These are phyloP conservation scores for Cicer bijugum DNA, from an alignment of 306 rosid species.

Conservation along the genomic window DNA sequence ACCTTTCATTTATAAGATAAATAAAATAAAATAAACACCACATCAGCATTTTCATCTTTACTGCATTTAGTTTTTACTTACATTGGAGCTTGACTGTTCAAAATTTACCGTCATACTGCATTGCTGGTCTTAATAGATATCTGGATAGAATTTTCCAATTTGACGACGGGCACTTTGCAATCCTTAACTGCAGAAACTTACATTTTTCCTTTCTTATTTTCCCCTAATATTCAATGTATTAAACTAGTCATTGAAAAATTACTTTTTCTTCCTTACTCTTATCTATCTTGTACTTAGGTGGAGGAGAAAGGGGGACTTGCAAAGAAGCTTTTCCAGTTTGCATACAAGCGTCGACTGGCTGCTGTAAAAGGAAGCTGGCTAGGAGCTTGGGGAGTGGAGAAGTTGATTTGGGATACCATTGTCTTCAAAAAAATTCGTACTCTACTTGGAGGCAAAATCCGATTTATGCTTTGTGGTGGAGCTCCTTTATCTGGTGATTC, in stretches of 20 bases:
- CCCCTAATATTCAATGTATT: neutral
- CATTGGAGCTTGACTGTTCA: neutral
- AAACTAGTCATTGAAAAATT: neutral
- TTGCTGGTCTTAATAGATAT: slow-evolving; percentile 14
- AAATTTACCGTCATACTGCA: slow-evolving; percentile 3
- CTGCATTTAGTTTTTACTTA: slow-evolving; percentile 12
- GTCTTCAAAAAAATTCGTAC: slow-evolving; percentile 66
- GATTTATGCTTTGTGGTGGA: slow-evolving; percentile 87
- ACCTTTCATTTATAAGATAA: slow-evolving; percentile 6
- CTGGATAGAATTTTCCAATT: slow-evolving; percentile 33
- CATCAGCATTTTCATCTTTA: slow-evolving; percentile 13
- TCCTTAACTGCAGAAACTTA: neutral
- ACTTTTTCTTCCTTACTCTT: slow-evolving; percentile 23
- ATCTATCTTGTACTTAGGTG: slow-evolving; percentile 58
- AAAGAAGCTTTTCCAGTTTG: slow-evolving; percentile 67
- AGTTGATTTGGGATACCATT: slow-evolving; percentile 67
- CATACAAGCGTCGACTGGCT: slow-evolving; percentile 67
- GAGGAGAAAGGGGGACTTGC: slow-evolving; percentile 69
- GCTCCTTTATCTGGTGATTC: slow-evolving; percentile 91
- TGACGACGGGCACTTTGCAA: slow-evolving; percentile 20
- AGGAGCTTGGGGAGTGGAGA: slow-evolving; percentile 95
- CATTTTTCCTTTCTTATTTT: neutral
- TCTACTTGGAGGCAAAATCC: slow-evolving; percentile 73
- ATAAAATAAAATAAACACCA: neutral
- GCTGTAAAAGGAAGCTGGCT: slow-evolving; percentile 94